Percentiles rank a stretch among this genome's conserved stretches.
Conservation (phyloP, 176 grass and related monocot species). For the Paspalum vaginatum region DNA sequence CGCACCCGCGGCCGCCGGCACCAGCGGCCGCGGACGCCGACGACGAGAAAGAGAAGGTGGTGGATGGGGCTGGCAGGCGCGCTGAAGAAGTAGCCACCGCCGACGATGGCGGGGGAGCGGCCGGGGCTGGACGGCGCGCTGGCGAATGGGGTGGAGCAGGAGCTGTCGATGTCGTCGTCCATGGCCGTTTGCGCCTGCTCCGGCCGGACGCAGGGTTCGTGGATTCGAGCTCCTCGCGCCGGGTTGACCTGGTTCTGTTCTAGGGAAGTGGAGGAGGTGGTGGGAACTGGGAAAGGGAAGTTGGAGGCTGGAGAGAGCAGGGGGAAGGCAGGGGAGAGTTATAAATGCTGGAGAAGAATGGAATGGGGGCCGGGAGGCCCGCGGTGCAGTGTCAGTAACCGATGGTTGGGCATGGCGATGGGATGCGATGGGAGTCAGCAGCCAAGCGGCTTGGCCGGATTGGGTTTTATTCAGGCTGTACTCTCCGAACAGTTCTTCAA, state of each 20-base stretch:
- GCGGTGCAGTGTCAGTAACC: slow-evolving; percentile 31
- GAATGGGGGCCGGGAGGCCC: neutral
- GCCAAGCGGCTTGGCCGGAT: neutral
- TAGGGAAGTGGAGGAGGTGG: neutral
- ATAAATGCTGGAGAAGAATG: slow-evolving; percentile 48
- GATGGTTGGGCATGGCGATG: neutral
- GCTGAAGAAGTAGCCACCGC: slow-evolving; percentile 81
- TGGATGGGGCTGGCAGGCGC: slow-evolving; percentile 95
- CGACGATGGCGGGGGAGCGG: slow-evolving; percentile 32
- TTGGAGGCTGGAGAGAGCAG: slow-evolving; percentile 22
- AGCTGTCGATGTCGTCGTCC: slow-evolving; percentile 72
- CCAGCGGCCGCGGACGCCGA: slow-evolving; percentile 16
- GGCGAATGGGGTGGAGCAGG: slow-evolving; percentile 80
- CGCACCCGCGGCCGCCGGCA: slow-evolving; percentile 2
- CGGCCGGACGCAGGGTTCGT: neutral
- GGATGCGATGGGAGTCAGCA: slow-evolving; percentile 3
- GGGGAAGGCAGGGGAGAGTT: slow-evolving; percentile 40
- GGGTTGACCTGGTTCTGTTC: neutral
- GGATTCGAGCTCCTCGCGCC: neutral
- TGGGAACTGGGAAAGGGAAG: slow-evolving; percentile 21
- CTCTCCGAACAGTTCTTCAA: too few relatives aligned
- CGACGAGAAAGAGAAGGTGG: slow-evolving; percentile 72
- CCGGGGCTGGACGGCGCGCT: slow-evolving; percentile 74
- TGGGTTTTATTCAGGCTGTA: too few relatives aligned
- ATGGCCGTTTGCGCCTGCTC: slow-evolving; percentile 18